Percentiles rank a stretch among this genome's conserved stretches.
phyloP scores from a whole-genome alignment of 805 yeast genomes.

The Saccharomycopsis sp. region DNA sequence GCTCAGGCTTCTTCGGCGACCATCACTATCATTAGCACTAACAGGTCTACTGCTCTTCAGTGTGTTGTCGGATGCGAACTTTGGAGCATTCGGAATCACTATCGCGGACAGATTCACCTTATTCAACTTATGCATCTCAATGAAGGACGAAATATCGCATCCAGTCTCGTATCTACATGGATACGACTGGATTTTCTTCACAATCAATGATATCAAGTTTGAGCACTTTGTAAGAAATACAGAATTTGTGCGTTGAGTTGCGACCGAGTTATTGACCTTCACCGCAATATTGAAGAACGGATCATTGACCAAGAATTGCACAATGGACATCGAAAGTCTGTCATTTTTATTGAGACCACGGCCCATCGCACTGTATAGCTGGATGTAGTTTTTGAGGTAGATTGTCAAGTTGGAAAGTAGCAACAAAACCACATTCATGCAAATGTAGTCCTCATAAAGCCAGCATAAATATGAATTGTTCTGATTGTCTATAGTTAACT shows the following conservation, averaged over 20 bases:
- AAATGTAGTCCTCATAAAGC: slow-evolving; percentile 3
- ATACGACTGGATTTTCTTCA: neutral
- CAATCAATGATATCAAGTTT: neutral
- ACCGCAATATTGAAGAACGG: slow-evolving; percentile 3
- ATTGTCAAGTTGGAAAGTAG: slow-evolving; percentile 5
- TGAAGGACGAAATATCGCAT: neutral
- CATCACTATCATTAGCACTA: neutral
- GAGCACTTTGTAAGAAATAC: slow-evolving; percentile 1
- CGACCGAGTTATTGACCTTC: neutral
- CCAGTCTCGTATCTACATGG: slow-evolving; percentile 2
- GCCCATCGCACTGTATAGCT: neutral
- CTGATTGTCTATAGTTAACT: neutral
- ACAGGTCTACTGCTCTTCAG: neutral
- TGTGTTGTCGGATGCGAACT: neutral
- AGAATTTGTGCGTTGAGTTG: neutral
- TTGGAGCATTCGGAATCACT: neutral
- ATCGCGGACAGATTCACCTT: neutral
- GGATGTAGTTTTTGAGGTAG: slow-evolving; percentile 1
- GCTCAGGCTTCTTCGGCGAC: neutral
- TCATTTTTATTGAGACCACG: neutral
- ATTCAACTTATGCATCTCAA: neutral
- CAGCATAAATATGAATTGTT: neutral
- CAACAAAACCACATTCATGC: neutral
- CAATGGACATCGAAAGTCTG: neutral
- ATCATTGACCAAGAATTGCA: slow-evolving; percentile 4